These are phyloP conservation scores for Colletotrichum magnum DNA, from an alignment of 2,329 filamentous ascomycete genomes.

Conservation along the genomic window DNA sequence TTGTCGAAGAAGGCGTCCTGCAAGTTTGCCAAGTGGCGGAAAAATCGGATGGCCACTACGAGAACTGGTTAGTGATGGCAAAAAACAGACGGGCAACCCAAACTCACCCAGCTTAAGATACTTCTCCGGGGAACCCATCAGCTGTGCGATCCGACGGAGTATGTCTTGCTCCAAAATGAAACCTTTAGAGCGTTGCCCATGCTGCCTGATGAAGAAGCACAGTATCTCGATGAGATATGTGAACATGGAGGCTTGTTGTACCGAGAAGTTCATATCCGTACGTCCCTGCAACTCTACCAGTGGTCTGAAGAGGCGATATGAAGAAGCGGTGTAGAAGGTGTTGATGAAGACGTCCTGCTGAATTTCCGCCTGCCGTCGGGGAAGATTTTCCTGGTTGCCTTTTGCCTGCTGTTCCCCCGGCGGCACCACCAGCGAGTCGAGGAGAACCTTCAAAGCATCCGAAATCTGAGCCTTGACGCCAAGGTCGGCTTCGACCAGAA, in stretches of 20 bases:
- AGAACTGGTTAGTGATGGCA: slow-evolving; percentile 38
- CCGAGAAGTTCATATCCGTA: slow-evolving; percentile 78
- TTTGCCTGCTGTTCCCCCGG: slow-evolving; percentile 64
- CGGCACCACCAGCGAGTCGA: slow-evolving; percentile 71
- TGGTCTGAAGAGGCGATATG: slow-evolving; percentile 87
- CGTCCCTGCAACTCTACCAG: slow-evolving; percentile 83
- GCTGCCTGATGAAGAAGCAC: slow-evolving; percentile 93
- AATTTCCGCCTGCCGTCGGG: slow-evolving; percentile 61
- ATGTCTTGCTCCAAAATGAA: slow-evolving; percentile 88
- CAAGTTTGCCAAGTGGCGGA: slow-evolving; percentile 86
- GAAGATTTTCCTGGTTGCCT: slow-evolving; percentile 75
- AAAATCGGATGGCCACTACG: slow-evolving; percentile 90
- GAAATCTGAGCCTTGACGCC: slow-evolving; percentile 96
- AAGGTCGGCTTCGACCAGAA: slow-evolving; percentile 91
- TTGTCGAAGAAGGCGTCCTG: slow-evolving; percentile 94
- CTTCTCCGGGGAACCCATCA: slow-evolving; percentile 88
- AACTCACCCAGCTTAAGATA: slow-evolving; percentile 87
- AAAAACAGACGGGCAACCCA: not conserved
- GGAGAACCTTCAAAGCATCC: slow-evolving; percentile 92
- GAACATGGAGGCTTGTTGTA: slow-evolving; percentile 91
- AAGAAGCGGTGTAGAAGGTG: slow-evolving; percentile 91
- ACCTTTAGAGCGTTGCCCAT: slow-evolving; percentile 87
- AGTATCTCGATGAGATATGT: slow-evolving; percentile 93
- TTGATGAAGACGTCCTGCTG: slow-evolving; percentile 89
- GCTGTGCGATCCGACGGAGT: slow-evolving; percentile 82